These are phyloP conservation scores for Sporisorium iseilematis-ciliati DNA, from an alignment of 1,284 basidiomycete species.

Conservation along the genomic window DNA sequence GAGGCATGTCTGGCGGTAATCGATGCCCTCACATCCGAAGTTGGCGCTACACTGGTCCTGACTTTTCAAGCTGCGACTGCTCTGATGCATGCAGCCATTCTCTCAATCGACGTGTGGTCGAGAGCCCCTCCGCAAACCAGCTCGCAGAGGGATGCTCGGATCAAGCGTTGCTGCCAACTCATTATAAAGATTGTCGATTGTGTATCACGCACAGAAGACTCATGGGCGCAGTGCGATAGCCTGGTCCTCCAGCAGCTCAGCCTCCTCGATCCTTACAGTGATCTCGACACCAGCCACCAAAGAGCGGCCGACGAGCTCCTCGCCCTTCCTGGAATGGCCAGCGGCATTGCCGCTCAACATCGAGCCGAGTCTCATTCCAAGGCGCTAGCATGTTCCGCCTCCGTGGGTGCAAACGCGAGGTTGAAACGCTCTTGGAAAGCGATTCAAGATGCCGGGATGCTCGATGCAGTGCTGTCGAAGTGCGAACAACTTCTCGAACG, in stretches of 20 bases:
- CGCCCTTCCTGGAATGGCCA: conserved; percentile 9
- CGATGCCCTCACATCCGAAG: background rate
- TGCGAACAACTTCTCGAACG: conserved; percentile 21
- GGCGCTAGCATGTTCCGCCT: background rate
- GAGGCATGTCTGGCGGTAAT: conserved; percentile 17
- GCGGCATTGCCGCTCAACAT: conserved; percentile 17
- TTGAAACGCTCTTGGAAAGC: conserved; percentile 16
- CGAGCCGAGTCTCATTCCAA: too few species aligned
- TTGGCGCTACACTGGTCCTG: background rate
- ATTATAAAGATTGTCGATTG: conserved; percentile 13
- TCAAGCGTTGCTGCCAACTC: conserved; percentile 20
- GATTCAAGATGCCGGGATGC: conserved; percentile 24
- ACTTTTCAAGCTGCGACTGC: conserved; percentile 7
- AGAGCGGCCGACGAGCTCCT: conserved; percentile 1
- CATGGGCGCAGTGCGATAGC: background rate
- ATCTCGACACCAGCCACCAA: too few species aligned
- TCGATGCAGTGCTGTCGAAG: conserved; percentile 16
- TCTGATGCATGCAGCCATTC: conserved; percentile 19
- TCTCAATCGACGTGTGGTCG: conserved; percentile 18
- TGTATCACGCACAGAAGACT: background rate
- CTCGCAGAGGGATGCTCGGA: background rate
- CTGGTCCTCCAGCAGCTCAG: conserved; percentile 27
- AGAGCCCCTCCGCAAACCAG: background rate
- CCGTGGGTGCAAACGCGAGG: background rate
- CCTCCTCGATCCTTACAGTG: conserved; percentile 1